Conservation (phyloP, 148 eudicot genomes). For the Dysphania ambrosioides region DNA sequence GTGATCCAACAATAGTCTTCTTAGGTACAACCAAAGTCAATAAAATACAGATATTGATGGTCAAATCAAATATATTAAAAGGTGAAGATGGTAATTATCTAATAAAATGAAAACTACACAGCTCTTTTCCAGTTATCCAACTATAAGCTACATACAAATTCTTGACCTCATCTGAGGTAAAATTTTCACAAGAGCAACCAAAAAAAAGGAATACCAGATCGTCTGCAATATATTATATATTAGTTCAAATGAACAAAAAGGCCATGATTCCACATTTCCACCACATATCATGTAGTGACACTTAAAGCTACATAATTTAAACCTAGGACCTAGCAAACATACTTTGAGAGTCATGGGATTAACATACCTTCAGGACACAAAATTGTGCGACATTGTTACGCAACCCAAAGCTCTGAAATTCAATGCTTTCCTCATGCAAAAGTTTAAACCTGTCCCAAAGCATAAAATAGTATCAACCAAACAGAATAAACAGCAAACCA, state of each 20-base stretch:
- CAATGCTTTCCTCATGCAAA: constrained; percentile 69
- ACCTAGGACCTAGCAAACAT: background rate
- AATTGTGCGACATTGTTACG: constrained; percentile 87
- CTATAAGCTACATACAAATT: background rate
- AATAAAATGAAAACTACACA: background rate
- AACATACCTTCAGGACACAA: constrained; percentile 77
- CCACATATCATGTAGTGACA: background rate
- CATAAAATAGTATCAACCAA: constrained; percentile 5
- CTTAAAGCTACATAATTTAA: background rate
- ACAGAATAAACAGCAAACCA: background rate
- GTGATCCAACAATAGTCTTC: too few relatives aligned
- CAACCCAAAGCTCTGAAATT: constrained; percentile 64
- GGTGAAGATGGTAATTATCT: background rate
- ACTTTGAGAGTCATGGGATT: background rate
- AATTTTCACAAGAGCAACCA: background rate
- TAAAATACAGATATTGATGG: background rate
- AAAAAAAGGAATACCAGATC: too few relatives aligned
- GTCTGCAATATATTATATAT: too few relatives aligned
- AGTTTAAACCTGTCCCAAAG: constrained; percentile 52
- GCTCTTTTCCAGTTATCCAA: background rate
- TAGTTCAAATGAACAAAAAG: too few relatives aligned
- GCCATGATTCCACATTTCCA: background rate
- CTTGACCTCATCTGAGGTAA: background rate
- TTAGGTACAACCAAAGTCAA: background rate
- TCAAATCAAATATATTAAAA: background rate